These are phyloP conservation scores for Lecanicillium sp. DNA, from an alignment of 2,329 filamentous ascomycete species.

Conservation along the genomic window DNA sequence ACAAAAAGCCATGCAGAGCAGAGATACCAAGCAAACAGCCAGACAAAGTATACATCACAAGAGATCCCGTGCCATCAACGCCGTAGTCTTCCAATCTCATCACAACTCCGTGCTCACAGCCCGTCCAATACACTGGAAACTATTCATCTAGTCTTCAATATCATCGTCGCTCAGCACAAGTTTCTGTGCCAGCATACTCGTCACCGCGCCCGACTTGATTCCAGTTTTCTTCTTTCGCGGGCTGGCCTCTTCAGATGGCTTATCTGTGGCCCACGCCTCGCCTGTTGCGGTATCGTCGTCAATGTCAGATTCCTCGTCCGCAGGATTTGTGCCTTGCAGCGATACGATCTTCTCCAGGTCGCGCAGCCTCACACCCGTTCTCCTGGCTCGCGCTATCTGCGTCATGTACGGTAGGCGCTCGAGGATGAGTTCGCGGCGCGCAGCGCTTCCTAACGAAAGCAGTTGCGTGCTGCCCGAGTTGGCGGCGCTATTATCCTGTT, in stretches of 20 bases:
- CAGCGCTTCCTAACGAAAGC: constrained; percentile 56
- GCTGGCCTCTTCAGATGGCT: constrained; percentile 44
- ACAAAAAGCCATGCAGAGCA: too few relatives aligned
- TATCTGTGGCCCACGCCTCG: constrained; percentile 56
- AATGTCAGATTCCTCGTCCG: constrained; percentile 37
- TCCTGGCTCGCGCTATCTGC: constrained; percentile 47
- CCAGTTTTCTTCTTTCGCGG: constrained; percentile 39
- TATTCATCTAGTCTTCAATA: constrained; percentile 55
- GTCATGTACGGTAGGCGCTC: constrained; percentile 83
- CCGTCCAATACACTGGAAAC: background rate
- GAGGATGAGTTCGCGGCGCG: constrained; percentile 67
- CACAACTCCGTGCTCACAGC: too few relatives aligned
- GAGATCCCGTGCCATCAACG: too few relatives aligned
- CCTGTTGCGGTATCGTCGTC: constrained; percentile 34
- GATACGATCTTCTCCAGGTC: constrained; percentile 62
- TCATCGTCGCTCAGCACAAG: constrained; percentile 75
- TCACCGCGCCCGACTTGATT: constrained; percentile 28
- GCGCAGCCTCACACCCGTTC: constrained; percentile 32
- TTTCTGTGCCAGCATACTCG: constrained; percentile 49
- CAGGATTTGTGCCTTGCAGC: constrained; percentile 51
- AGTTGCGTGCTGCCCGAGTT: constrained; percentile 27
- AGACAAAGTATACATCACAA: too few relatives aligned
- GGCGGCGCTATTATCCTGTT: background rate
- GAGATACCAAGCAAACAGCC: too few relatives aligned
- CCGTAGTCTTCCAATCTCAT: too few relatives aligned